These are phyloP conservation scores for Panaeolus cyanescens DNA, from an alignment of 768 basidiomycete genomes.

Conservation along the genomic window DNA sequence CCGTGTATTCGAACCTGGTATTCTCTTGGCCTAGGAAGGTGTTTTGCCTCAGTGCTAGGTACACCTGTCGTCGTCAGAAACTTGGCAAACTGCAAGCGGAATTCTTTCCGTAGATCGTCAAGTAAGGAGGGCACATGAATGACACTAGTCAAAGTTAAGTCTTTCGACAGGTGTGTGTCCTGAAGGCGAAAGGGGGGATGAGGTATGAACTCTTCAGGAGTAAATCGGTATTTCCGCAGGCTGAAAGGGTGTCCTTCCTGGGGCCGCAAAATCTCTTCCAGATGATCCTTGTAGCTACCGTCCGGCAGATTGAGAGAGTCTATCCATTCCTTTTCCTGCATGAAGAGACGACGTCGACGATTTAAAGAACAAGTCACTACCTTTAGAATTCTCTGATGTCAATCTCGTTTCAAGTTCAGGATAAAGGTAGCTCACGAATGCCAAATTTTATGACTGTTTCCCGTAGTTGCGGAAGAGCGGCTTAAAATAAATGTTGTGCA, in stretches of 20 bases:
- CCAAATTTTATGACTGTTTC: no score
- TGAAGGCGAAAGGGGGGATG: background rate
- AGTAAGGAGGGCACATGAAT: background rate
- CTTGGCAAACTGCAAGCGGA: background rate
- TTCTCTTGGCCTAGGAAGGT: no score
- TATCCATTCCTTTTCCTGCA: no score
- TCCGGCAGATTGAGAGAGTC: background rate
- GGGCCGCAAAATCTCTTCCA: background rate
- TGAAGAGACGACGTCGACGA: no score
- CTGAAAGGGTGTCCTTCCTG: background rate
- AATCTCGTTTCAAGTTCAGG: no score
- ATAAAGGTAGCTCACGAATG: no score
- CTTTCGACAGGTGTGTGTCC: background rate
- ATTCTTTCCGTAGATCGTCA: background rate
- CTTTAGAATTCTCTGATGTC: no score
- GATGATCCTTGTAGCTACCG: background rate
- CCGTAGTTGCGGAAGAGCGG: no score
- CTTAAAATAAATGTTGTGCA: no score
- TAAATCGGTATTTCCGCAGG: background rate
- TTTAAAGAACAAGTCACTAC: no score
- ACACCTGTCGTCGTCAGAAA: background rate
- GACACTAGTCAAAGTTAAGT: background rate
- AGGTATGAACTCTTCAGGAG: background rate
- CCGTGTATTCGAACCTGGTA: no score
- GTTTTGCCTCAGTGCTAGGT: background rate